These are phyloP conservation scores for Smittium culicis DNA, from an alignment of 371 early-diverging fungal species.

Conservation along the genomic window DNA sequence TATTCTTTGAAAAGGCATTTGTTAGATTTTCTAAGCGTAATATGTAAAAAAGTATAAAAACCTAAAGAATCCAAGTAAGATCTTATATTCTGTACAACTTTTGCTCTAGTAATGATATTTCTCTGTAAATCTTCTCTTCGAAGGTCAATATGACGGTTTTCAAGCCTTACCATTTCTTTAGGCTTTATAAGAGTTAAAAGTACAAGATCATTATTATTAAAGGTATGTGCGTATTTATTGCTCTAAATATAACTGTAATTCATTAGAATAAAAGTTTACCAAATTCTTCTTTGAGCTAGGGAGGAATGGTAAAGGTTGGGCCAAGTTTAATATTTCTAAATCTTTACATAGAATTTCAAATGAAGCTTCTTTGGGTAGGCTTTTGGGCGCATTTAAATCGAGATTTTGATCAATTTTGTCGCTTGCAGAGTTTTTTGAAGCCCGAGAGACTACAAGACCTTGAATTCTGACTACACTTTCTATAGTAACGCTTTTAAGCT, in stretches of 20 bases:
- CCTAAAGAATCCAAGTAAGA: constrained; percentile 43
- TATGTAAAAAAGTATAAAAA: too few species aligned
- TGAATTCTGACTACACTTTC: constrained; percentile 12
- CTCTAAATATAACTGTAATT: too few species aligned
- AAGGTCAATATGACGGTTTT: constrained; percentile 66
- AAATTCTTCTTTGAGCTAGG: constrained; percentile 38
- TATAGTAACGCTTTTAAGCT: constrained; percentile 13
- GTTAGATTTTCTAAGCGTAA: too few species aligned
- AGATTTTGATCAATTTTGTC: too few species aligned
- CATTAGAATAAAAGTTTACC: constrained; percentile 33
- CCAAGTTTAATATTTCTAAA: constrained; percentile 53
- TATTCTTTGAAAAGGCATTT: constrained; percentile 5
- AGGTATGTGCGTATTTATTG: too few species aligned
- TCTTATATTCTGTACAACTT: constrained; percentile 47
- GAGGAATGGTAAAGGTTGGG: constrained; percentile 53
- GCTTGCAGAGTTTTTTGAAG: too few species aligned
- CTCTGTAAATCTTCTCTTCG: constrained; percentile 58
- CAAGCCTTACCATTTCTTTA: constrained; percentile 63
- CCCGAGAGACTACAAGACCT: too few species aligned
- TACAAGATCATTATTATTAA: too few species aligned
- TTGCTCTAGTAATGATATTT: constrained; percentile 56
- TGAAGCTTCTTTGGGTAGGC: constrained; percentile 35
- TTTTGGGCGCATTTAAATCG: constrained; percentile 15
- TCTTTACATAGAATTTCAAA: constrained; percentile 55
- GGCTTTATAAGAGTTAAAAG: constrained; percentile 34